phyloP scores from a whole-genome alignment of 345 rosid genomes.

The Pistacia integerrima region DNA sequence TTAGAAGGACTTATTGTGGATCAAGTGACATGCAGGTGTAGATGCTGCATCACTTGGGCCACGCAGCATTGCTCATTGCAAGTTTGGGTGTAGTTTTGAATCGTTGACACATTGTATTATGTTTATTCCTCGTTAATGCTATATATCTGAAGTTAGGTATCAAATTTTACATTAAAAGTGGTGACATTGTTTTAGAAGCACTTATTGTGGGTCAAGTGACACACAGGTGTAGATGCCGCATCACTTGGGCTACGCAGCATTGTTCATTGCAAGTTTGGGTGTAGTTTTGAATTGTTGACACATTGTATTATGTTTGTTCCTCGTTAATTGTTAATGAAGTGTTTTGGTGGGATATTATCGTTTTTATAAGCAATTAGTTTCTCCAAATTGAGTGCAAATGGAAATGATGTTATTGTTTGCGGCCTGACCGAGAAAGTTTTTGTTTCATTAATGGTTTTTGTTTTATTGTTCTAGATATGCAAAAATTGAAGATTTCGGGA shows the following conservation, averaged over 20 bases:
- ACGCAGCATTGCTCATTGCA: not conserved
- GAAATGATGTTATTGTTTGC: not conserved
- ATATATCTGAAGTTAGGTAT: too few relatives aligned
- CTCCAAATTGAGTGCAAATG: not conserved
- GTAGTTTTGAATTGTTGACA: too few relatives aligned
- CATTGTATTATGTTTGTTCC: not conserved
- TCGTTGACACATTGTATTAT: too few relatives aligned
- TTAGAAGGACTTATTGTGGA: too few relatives aligned
- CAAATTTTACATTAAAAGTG: too few relatives aligned
- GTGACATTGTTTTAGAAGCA: too few relatives aligned
- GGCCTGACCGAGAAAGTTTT: not conserved
- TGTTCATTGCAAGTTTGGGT: not conserved
- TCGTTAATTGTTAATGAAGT: not conserved
- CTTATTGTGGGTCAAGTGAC: too few relatives aligned
- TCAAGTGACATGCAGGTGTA: too few relatives aligned
- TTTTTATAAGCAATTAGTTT: not conserved
- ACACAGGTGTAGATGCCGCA: too few relatives aligned
- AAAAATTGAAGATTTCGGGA: constrained; percentile 21
- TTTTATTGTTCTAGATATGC: constrained; percentile 21
- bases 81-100: not conserved
- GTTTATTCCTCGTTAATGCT: not conserved
- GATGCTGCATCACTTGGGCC: too few relatives aligned
- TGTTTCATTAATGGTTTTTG: not conserved
- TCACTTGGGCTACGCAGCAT: too few relatives aligned
- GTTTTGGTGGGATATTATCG: not conserved